Evolutionary conservation across 2,329 filamentous ascomycete genomes (phyloP), one percentile per base, ranked within the genome.

Genomic region (Orbilia brochopaga): DNA sequence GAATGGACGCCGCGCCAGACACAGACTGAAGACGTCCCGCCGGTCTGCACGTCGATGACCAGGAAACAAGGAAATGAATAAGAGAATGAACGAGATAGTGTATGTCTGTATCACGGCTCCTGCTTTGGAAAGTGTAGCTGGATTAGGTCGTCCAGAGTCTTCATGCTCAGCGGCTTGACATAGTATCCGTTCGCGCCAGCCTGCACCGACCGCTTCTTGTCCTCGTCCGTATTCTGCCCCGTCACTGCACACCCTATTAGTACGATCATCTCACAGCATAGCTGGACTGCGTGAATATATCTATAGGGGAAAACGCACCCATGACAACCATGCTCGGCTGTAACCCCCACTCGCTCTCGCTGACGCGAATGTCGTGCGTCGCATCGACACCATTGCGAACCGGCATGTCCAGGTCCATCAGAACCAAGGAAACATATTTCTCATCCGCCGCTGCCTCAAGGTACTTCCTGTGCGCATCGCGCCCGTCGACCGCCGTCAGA

Each of bases 361-460:
- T 66, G 8, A 77, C 74, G 5, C 80, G 77, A 24, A 82, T 82
- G 48, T 79, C 78, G 13, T 61, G 50, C 0, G 80, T 81, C 0
- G 79, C 78, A n/a, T 79, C 77, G n/a, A 80, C 72, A 0, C 81
- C 81, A 53, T 82, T 80, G 66, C 79, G 80, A 15, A 81, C 76
- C 1, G 81, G 81, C 80, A 82, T 82, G 60, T 82, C 80, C 46
- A 82, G 77, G 44, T 81, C 80, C 79, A 81, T 81, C 5, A 82
- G 75, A 15, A 82, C 79, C 21, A 80, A 77, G 17, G 81, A 79
- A 52, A 81, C 79, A n/a, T 77, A 79, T 8, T 78, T 77, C 0
- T 76, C 74, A 23, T 75, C 61, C 4, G 61, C 55, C 44, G 76
- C 32, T 1, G 69, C 42, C 73, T 73, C 3, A n/a, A 74, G 60